Percentiles rank a stretch among this genome's conserved stretches.
These are phyloP conservation scores for Trichoderma atrobrunneum DNA, from an alignment of 2,329 filamentous ascomycete species.

Conservation along the genomic window DNA sequence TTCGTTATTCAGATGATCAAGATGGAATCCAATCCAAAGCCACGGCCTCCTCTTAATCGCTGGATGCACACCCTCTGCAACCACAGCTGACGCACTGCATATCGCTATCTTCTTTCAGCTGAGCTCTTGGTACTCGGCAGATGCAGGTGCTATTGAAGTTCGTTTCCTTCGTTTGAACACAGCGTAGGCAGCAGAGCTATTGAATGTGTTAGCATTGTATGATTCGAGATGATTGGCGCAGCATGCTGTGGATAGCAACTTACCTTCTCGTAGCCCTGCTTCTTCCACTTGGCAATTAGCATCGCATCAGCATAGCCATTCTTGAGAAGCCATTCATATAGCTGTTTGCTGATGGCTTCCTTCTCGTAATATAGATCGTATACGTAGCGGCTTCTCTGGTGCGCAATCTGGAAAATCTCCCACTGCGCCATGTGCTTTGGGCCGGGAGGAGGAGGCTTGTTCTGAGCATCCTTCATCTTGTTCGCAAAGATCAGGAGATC, in stretches of 20 bases:
- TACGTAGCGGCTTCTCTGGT: conserved; percentile 88
- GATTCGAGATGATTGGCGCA: background rate
- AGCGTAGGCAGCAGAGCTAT: conserved; percentile 88
- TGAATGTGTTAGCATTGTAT: conserved; percentile 27
- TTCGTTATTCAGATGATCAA: background rate
- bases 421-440: conserved; percentile 87
- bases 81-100: conserved; percentile 95
- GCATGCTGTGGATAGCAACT: conserved; percentile 24
- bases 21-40: background rate
- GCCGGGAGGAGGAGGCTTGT: conserved; percentile 76
- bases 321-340: conserved; percentile 97
- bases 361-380: conserved; percentile 99
- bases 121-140: conserved; percentile 85
- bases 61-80: conserved; percentile 84
- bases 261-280: conserved; percentile 97
- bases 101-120: conserved; percentile 85
- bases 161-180: conserved; percentile 99
- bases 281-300: conserved; percentile 99
- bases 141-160: conserved; percentile 98
- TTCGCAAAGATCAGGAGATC: conserved; percentile 81
- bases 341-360: conserved; percentile 84
- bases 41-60: conserved; percentile 54
- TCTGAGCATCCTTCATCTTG: conserved; percentile 95
- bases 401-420: conserved; percentile 96
- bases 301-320: conserved; percentile 94